Base-by-base conservation (phyloP, 192 early-diverging fungal genomes). In the Chytriomyces sp. region DNA sequence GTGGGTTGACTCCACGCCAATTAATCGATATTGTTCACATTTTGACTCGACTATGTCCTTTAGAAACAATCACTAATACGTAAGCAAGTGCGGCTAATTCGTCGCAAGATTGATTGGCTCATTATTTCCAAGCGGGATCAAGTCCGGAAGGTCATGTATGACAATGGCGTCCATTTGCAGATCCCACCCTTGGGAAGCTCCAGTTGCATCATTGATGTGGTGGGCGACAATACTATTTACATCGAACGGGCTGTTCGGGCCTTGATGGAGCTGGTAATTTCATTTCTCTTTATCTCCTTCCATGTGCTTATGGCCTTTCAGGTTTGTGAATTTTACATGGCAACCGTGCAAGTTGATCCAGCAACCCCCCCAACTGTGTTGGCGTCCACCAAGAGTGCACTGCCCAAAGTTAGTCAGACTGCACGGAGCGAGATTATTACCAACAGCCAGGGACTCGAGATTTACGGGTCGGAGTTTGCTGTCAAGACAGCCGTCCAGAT, bases 51-150 rank as follows among this genome's bases (percentile, higher is more conserved):
- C 26, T 39, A 75, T 78, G 61, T 39, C 64, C 31, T 37, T 32
- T 39, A 74, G 63, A 64, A 65, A 31, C 61, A 62, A 44, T 74
- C 62, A 14, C 61, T 74, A 2, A 68, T 68, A 25, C 65, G 39
- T 31, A 88, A 84, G 77, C 79, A 67, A 71, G 77, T 83, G 71
- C 77, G 49, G 19, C 80, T 84, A 53, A 71, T 89, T 6, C 88
- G 89, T 7, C 84, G 90, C 32, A 94, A 94, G 66, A 70, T 92
- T 70, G 93, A 94, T 70, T 94, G 91, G 92, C 81, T 94, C 73
- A 74, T 90, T 30, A 78, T 85, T 14, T 83, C 86, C 64, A 75
- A 87, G 36, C 86, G 84, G 37, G 86, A 89, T 56, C 78, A 87
- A 39, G 65, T 94, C 7, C 73, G 77, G 19, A 79, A 85, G 66